Percentiles rank a stretch among this genome's conserved stretches.
These are phyloP conservation scores for Agastache rugosa DNA, from an alignment of 257 asterid genomes.

Conservation along the genomic window DNA sequence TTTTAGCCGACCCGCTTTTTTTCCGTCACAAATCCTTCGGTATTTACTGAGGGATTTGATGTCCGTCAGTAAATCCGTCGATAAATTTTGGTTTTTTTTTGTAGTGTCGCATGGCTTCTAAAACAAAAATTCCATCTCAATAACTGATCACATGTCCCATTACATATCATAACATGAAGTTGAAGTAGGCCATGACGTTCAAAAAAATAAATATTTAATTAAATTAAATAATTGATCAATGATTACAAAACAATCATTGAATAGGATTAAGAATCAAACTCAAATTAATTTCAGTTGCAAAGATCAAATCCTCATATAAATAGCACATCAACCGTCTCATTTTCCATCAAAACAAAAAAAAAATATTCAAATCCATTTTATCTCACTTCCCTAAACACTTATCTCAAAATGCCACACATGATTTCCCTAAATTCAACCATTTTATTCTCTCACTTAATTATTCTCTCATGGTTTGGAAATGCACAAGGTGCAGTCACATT, in stretches of 20 bases:
- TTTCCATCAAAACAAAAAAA: slow-evolving; percentile 14
- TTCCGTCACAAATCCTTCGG: too few species aligned
- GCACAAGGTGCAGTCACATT: slow-evolving; percentile 48
- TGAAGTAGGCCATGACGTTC: slow-evolving; percentile 41
- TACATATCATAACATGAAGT: slow-evolving; percentile 50
- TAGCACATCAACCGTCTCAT: slow-evolving; percentile 35
- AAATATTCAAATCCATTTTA: slow-evolving; percentile 3
- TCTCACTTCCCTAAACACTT: not conserved
- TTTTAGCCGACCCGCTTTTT: too few species aligned
- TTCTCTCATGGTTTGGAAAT: slow-evolving; percentile 26
- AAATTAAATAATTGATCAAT: not conserved
- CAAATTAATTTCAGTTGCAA: slow-evolving; percentile 11
- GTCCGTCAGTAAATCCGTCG: too few species aligned
- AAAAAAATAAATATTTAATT: too few species aligned
- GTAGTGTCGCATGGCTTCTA: slow-evolving; percentile 31
- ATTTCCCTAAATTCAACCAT: slow-evolving; percentile 20
- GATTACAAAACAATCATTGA: slow-evolving; percentile 1
- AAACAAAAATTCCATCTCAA: slow-evolving; percentile 31
- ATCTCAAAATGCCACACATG: slow-evolving; percentile 19
- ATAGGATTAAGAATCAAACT: not conserved
- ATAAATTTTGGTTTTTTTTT: too few species aligned
- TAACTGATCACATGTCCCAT: slow-evolving; percentile 55
- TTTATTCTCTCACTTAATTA: slow-evolving; percentile 32
- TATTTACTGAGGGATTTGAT: too few species aligned
- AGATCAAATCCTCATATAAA: slow-evolving; percentile 37